phyloP scores from a whole-genome alignment of 139 green algal species.

The Ostreobium quekettii region DNA sequence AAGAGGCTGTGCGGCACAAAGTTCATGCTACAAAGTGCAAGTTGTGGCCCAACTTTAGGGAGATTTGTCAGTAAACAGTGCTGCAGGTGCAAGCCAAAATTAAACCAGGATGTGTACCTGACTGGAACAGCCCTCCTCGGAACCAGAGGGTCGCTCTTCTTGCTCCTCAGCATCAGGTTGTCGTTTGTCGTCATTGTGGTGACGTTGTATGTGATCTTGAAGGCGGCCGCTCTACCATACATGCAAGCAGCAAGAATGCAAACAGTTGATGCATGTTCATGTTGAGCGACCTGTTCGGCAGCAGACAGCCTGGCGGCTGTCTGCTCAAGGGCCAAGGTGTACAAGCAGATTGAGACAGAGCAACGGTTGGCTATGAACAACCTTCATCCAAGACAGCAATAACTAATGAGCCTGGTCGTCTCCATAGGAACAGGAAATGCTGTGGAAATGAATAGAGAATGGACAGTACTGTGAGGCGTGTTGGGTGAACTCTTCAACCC shows the following conservation, averaged over 20 bases:
- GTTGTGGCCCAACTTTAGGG: no score
- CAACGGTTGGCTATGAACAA: conserved; percentile 8
- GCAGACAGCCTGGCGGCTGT: background rate
- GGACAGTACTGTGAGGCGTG: background rate
- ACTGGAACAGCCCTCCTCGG: no score
- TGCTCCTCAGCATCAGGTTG: background rate
- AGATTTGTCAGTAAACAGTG: no score
- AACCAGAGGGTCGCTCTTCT: no score
- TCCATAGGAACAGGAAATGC: background rate
- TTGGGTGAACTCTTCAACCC: background rate
- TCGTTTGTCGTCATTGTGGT: conserved; percentile 48
- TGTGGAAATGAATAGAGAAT: background rate
- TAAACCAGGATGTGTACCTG: no score
- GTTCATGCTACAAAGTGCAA: no score
- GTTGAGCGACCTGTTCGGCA: no score
- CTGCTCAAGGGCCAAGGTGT: background rate
- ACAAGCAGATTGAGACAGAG: background rate
- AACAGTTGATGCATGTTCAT: no score
- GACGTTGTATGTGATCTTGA: conserved; percentile 64
- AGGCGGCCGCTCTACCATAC: conserved; percentile 37
- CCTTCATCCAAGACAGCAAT: background rate
- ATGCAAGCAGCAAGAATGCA: no score
- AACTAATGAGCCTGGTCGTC: background rate
- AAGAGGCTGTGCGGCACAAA: no score
- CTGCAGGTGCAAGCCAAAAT: no score